phyloP scores from a whole-genome alignment of 768 basidiomycete genomes.

The Pulveroboletus sp. region DNA sequence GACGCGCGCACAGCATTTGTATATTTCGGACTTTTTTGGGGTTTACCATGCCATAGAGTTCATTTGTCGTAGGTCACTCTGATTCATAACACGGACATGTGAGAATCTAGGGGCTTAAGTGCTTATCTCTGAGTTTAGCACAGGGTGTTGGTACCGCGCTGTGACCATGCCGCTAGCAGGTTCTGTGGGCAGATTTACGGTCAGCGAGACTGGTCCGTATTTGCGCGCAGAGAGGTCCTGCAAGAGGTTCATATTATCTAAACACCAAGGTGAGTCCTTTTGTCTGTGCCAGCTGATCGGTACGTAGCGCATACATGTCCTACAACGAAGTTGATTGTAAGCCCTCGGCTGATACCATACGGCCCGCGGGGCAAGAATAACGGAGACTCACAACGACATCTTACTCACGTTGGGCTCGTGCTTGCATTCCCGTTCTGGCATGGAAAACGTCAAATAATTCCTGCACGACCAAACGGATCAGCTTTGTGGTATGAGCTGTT shows the following conservation, averaged over 20 bases:
- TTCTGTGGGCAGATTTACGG: slow-evolving; percentile 64
- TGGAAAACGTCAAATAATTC: slow-evolving; percentile 69
- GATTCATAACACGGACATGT: too few species aligned
- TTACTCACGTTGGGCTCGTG: slow-evolving; percentile 50
- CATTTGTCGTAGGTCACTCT: neutral
- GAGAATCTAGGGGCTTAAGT: too few species aligned
- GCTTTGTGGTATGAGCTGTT: slow-evolving; percentile 64
- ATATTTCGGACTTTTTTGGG: too few species aligned
- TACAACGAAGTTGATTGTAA: slow-evolving; percentile 15
- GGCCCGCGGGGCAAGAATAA: neutral
- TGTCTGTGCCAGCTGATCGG: neutral
- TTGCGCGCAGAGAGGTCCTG: slow-evolving; percentile 69
- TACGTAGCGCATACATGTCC: slow-evolving; percentile 40
- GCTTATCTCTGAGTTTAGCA: slow-evolving; percentile 40
- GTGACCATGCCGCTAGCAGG: slow-evolving; percentile 44
- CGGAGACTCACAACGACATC: slow-evolving; percentile 55
- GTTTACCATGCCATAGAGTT: too few species aligned
- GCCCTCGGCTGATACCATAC: neutral
- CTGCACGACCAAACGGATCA: slow-evolving; percentile 70
- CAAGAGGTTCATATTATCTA: slow-evolving; percentile 76
- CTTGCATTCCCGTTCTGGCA: slow-evolving; percentile 32
- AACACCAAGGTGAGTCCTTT: neutral
- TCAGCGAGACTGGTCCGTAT: slow-evolving; percentile 65
- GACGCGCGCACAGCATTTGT: too few species aligned
- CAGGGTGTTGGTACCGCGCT: slow-evolving; percentile 68